Conservation (phyloP, 2,329 filamentous ascomycete species). For the Metarhizium guizhouense region DNA sequence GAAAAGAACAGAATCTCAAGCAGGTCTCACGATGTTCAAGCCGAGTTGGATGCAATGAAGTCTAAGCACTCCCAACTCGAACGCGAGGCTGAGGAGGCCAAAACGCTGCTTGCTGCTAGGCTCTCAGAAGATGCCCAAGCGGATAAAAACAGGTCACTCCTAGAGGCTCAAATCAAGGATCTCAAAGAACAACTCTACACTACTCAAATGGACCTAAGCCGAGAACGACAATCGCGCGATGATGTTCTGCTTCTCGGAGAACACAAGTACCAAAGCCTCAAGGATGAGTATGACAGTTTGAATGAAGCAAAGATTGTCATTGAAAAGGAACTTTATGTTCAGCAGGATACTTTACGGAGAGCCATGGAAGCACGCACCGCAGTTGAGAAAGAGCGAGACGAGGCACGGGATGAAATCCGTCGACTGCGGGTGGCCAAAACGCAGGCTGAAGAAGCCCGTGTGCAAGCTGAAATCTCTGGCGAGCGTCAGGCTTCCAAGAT, state of each 20-base stretch:
- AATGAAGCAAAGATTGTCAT: slow-evolving; percentile 96
- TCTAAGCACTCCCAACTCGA: slow-evolving; percentile 78
- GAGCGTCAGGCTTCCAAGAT: slow-evolving; percentile 71
- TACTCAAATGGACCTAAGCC: slow-evolving; percentile 78
- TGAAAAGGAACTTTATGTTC: slow-evolving; percentile 93
- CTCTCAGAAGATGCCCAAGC: slow-evolving; percentile 85
- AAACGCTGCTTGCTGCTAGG: slow-evolving; percentile 75
- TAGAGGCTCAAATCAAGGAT: slow-evolving; percentile 80
- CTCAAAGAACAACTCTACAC: slow-evolving; percentile 80
- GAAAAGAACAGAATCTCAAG: slow-evolving; percentile 74
- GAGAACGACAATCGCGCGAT: slow-evolving; percentile 86
- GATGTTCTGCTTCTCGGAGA: slow-evolving; percentile 87
- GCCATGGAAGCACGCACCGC: slow-evolving; percentile 72
- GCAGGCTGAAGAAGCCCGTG: slow-evolving; percentile 74
- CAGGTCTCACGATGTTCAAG: slow-evolving; percentile 75
- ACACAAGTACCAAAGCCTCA: slow-evolving; percentile 74
- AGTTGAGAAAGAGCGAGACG: slow-evolving; percentile 81
- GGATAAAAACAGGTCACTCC: slow-evolving; percentile 67
- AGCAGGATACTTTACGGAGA: slow-evolving; percentile 82
- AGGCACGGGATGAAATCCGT: slow-evolving; percentile 78
- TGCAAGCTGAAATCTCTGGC: slow-evolving; percentile 71
- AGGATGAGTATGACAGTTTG: slow-evolving; percentile 75
- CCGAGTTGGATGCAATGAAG: slow-evolving; percentile 78
- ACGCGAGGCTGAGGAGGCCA: slow-evolving; percentile 82
- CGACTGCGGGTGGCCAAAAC: slow-evolving; percentile 75